Conservation (phyloP, 176 grass and related monocot species). For the Eragrostis nindensis region DNA sequence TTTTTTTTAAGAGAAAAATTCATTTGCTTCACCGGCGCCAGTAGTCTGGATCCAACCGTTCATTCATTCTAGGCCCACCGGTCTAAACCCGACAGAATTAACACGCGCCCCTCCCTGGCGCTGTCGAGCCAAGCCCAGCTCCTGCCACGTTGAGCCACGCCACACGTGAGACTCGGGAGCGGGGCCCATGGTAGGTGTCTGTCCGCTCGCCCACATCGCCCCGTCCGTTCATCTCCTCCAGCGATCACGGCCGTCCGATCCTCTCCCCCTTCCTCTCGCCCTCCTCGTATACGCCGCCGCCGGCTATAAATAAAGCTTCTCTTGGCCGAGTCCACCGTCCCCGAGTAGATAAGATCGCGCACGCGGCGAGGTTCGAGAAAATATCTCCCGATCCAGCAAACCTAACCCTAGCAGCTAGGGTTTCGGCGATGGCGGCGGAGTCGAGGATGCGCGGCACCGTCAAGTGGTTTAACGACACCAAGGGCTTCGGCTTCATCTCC, state of each 20-base stretch:
- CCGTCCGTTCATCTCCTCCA: neutral
- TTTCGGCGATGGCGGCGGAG: constrained; percentile 61
- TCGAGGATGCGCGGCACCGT: constrained; percentile 62
- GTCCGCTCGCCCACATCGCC: neutral
- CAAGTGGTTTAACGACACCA: constrained; percentile 97
- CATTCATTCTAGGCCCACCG: neutral
- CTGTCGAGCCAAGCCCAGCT: neutral
- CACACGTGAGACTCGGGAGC: constrained; percentile 22
- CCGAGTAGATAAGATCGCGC: constrained; percentile 56
- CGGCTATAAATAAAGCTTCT: constrained; percentile 50
- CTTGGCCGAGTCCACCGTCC: constrained; percentile 13
- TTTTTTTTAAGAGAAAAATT: too few relatives aligned
- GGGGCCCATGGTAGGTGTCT: neutral
- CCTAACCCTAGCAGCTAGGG: constrained; percentile 47
- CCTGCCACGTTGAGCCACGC: constrained; percentile 16
- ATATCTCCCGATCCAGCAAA: neutral
- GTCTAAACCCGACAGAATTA: neutral
- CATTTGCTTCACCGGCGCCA: too few relatives aligned
- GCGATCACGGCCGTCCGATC: constrained; percentile 29
- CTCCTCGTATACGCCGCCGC: constrained; percentile 43
- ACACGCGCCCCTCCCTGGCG: neutral
- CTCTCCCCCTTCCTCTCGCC: neutral
- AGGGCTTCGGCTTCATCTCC: constrained; percentile 96
- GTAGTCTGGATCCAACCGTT: neutral
- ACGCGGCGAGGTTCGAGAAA: neutral